These are phyloP conservation scores for Globisporangium nodosum DNA, from an alignment of 352 stramenopile species.

Conservation along the genomic window DNA sequence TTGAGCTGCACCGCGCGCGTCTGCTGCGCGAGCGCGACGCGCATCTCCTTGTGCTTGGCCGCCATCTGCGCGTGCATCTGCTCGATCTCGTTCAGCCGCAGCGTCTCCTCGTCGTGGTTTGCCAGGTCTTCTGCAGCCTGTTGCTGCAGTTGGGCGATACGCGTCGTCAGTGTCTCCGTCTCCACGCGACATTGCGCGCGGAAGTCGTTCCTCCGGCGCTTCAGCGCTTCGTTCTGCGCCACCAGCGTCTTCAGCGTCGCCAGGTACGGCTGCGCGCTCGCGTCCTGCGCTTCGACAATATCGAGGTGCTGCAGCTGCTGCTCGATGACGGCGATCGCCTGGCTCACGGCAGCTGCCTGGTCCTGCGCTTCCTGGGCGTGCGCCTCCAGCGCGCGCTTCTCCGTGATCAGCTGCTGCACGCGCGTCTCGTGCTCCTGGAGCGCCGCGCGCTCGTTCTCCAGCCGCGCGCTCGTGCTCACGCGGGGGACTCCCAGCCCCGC, in stretches of 20 bases:
- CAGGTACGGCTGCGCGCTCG: conserved; percentile 19
- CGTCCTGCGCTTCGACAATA: conserved; percentile 24
- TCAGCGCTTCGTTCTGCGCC: conserved; percentile 45
- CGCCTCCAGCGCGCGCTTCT: conserved; percentile 33
- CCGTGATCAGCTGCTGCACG: conserved; percentile 36
- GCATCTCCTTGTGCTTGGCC: conserved; percentile 65
- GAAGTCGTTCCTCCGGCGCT: conserved; percentile 41
- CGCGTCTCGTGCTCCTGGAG: conserved; percentile 28
- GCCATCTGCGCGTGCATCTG: conserved; percentile 63
- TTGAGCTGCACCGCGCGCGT: conserved; percentile 50
- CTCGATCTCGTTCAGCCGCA: conserved; percentile 50
- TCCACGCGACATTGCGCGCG: conserved; percentile 40
- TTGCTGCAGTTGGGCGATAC: conserved; percentile 35
- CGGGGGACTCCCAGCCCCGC: neutral
- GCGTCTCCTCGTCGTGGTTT: conserved; percentile 39
- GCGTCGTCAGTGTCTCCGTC: conserved; percentile 26
- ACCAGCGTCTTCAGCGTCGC: conserved; percentile 30
- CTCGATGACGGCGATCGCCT: conserved; percentile 30
- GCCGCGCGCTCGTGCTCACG: conserved; percentile 1
- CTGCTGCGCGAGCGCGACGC: conserved; percentile 43
- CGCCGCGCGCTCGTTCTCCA: conserved; percentile 10
- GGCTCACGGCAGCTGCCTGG: conserved; percentile 20
- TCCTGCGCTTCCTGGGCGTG: conserved; percentile 22
- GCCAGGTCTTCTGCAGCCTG: conserved; percentile 25
- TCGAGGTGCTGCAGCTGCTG: conserved; percentile 32